These are phyloP conservation scores for Rhododendron kiyosumense DNA, from an alignment of 148 eudicot species.

Conservation along the genomic window DNA sequence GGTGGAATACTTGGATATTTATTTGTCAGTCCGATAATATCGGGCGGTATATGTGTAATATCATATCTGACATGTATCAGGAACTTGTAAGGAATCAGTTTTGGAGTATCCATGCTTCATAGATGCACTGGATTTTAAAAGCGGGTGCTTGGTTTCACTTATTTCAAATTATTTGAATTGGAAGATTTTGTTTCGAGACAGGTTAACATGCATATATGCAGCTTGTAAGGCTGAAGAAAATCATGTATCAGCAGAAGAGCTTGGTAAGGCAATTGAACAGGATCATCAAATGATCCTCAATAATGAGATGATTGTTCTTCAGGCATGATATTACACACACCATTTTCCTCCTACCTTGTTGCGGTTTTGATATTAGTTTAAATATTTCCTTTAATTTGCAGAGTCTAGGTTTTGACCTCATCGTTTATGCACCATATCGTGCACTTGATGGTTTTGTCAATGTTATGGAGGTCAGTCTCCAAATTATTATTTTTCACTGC, in stretches of 20 bases:
- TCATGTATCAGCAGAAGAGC: conserved; percentile 98
- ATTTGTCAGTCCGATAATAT: background rate
- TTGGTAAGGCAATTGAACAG: conserved; percentile 84
- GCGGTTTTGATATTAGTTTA: conserved; percentile 7
- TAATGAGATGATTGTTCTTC: conserved; percentile 95
- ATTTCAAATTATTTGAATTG: background rate
- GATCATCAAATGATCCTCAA: conserved; percentile 85
- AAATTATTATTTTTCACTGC: background rate
- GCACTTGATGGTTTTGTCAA: conserved; percentile 77
- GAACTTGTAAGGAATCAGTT: background rate
- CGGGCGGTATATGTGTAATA: background rate
- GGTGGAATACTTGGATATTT: background rate
- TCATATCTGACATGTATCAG: background rate
- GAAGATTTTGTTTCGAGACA: conserved; percentile 19
- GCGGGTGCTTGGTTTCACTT: background rate
- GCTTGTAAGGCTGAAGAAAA: conserved; percentile 99
- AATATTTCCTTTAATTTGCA: conserved; percentile 34
- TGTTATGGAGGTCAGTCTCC: conserved; percentile 73
- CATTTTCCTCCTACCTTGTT: conserved; percentile 2
- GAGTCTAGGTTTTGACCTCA: conserved; percentile 95
- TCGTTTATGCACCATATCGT: conserved; percentile 89
- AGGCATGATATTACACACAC: conserved; percentile 41
- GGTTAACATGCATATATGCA: conserved; percentile 95
- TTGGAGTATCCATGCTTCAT: background rate
- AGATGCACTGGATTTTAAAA: background rate